A percentile compares a stretch with the other conserved stretches of the same genome.
These are phyloP conservation scores for Penicillium concentricum DNA, from an alignment of 2,329 filamentous ascomycete species.

Conservation along the genomic window DNA sequence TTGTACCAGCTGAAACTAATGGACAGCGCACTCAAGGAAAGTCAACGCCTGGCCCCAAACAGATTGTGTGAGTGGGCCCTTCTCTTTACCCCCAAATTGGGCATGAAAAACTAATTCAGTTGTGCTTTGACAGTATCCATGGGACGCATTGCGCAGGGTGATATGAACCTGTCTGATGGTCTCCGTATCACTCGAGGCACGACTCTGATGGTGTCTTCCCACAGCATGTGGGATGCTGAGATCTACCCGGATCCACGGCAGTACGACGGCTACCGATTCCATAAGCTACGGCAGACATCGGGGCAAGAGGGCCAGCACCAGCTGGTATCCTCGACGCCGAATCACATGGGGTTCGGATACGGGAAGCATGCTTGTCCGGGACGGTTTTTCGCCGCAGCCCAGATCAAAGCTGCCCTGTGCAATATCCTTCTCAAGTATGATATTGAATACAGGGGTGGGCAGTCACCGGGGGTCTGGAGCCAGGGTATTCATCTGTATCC, in stretches of 20 bases:
- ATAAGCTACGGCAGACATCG: slow-evolving; percentile 1
- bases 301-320: slow-evolving; percentile 41
- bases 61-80: no score
- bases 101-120: no score
- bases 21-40: no score
- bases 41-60: no score
- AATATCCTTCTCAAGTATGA: slow-evolving; percentile 34
- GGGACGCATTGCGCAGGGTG: neutral
- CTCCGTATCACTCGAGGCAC: neutral
- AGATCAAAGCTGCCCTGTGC: slow-evolving; percentile 28
- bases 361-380: slow-evolving; percentile 50
- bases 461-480: no score
- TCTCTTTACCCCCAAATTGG: no score
- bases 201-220: neutral
- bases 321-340: slow-evolving; percentile 54
- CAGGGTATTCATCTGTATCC: no score
- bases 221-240: neutral
- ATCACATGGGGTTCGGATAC: slow-evolving; percentile 57
- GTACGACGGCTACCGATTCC: slow-evolving; percentile 8
- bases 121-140: neutral
- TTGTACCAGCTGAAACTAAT: no score
- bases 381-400: slow-evolving; percentile 30
- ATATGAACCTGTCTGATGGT: neutral
- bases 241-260: neutral
- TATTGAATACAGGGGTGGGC: neutral